Percentiles rank a stretch among this genome's conserved stretches.
Evolutionary conservation across 495 filamentous ascomycete genomes (phyloP).

Genomic region (Hamigera avellanea): DNA sequence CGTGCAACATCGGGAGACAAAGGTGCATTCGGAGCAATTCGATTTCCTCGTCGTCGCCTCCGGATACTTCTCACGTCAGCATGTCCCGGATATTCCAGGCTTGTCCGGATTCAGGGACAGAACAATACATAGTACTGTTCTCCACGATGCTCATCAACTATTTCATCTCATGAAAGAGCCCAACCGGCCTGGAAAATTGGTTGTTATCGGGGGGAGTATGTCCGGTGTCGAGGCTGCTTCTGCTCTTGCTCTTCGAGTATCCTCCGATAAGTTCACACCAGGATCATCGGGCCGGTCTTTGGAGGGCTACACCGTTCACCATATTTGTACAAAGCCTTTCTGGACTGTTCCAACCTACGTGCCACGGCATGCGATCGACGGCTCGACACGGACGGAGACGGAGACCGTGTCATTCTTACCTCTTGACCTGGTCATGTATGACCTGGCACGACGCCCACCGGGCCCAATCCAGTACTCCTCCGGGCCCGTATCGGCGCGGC

Average conservation of each 20-base stretch:
- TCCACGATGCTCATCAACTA: conserved; percentile 18
- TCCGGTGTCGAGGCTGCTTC: conserved; percentile 70
- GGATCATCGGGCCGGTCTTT: conserved; percentile 16
- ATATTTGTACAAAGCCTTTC: conserved; percentile 56
- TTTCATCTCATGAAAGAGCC: conserved; percentile 3
- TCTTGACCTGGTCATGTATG: conserved; percentile 65
- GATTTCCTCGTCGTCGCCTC: conserved; percentile 66
- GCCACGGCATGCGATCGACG: conserved; percentile 16
- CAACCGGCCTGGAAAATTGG: conserved; percentile 41
- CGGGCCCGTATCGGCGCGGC: conserved; percentile 45
- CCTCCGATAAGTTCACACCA: conserved; percentile 40
- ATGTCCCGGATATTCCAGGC: conserved; percentile 37
- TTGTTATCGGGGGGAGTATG: conserved; percentile 76
- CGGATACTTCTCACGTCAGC: conserved; percentile 61
- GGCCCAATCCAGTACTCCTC: conserved; percentile 44
- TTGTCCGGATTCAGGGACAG: conserved; percentile 19
- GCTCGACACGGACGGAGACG: background rate
- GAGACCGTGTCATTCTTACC: conserved; percentile 50
- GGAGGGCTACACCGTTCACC: conserved; percentile 42
- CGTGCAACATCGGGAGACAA: background rate
- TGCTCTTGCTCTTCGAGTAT: conserved; percentile 57
- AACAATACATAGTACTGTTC: conserved; percentile 49
- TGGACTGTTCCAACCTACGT: conserved; percentile 62
- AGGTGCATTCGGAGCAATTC: conserved; percentile 33
- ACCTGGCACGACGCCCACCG: conserved; percentile 47